A percentile compares a stretch with the other conserved stretches of the same genome.
Evolutionary conservation across 2,329 filamentous ascomycete species (phyloP).

Genomic region (Sporothrix brunneoviolacea): DNA sequence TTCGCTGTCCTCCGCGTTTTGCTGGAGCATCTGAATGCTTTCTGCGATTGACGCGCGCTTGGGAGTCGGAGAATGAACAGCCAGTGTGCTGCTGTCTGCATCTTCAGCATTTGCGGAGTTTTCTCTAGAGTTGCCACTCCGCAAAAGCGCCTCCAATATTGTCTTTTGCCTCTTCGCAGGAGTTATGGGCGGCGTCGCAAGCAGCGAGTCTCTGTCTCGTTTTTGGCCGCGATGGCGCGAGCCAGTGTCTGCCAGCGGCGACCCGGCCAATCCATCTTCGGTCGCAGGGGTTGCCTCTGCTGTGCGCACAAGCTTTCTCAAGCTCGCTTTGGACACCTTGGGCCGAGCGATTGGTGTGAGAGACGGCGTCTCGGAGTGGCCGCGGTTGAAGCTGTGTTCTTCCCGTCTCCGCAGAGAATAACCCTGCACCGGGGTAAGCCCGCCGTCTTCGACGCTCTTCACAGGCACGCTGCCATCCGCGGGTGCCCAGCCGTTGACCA

Average conservation of each 20-base stretch:
- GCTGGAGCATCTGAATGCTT: conserved; percentile 24
- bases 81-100: conserved; percentile 22
- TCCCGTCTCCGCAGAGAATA: conserved; percentile 53
- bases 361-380: conserved; percentile 50
- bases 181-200: conserved; percentile 50
- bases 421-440: conserved; percentile 30
- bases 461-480: conserved; percentile 41
- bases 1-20: conserved; percentile 22
- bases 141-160: conserved; percentile 2
- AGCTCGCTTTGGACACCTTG: conserved; percentile 36
- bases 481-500: conserved; percentile 76
- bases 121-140: conserved; percentile 30
- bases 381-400: conserved; percentile 37
- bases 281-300: neutral
- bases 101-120: conserved; percentile 28
- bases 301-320: conserved; percentile 13
- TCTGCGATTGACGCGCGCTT: conserved; percentile 17
- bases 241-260: neutral
- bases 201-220: conserved; percentile 35
- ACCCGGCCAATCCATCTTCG: neutral
- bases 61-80: conserved; percentile 29
- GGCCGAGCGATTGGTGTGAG: conserved; percentile 50
- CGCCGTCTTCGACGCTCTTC: conserved; percentile 48
- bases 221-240: conserved; percentile 24
- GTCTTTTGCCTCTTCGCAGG: conserved; percentile 45